These are phyloP conservation scores for Paraconiothyrium sp. DNA, from an alignment of 2,329 filamentous ascomycete species.

Conservation along the genomic window DNA sequence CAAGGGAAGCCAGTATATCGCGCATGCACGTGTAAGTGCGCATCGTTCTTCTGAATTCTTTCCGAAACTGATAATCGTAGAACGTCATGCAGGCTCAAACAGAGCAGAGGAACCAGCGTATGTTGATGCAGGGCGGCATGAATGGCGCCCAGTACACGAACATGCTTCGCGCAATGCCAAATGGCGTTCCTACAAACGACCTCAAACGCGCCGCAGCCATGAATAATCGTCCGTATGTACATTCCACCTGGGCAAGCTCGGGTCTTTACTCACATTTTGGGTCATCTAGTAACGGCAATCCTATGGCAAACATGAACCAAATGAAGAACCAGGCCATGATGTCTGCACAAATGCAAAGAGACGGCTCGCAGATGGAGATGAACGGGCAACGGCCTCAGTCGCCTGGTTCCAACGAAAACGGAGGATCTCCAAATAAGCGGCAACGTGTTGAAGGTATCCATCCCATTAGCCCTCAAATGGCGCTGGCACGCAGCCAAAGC, in stretches of 20 bases:
- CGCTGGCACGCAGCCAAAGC: slow-evolving; percentile 30
- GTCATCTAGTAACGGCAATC: slow-evolving; percentile 35
- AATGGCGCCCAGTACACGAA: slow-evolving; percentile 64
- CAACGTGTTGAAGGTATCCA: slow-evolving; percentile 76
- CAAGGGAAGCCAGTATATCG: slow-evolving; percentile 73
- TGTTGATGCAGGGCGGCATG: slow-evolving; percentile 72
- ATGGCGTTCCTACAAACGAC: slow-evolving; percentile 68
- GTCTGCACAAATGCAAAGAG: slow-evolving; percentile 81
- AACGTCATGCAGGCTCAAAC: slow-evolving; percentile 77
- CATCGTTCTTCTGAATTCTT: not conserved
- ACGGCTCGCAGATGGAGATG: slow-evolving; percentile 86
- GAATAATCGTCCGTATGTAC: slow-evolving; percentile 76
- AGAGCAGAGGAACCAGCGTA: slow-evolving; percentile 70
- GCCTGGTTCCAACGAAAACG: slow-evolving; percentile 84
- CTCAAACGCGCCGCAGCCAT: slow-evolving; percentile 80
- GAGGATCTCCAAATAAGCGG: slow-evolving; percentile 90
- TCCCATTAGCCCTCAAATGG: slow-evolving; percentile 1
- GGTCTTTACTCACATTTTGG: slow-evolving; percentile 2
- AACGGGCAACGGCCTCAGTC: slow-evolving; percentile 81
- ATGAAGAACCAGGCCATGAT: slow-evolving; percentile 65
- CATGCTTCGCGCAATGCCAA: slow-evolving; percentile 74
- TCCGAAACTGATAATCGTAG: slow-evolving; percentile 52
- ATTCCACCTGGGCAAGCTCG: not conserved
- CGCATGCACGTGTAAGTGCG: slow-evolving; percentile 79
- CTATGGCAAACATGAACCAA: slow-evolving; percentile 74